Evolutionary conservation across 2,329 filamentous ascomycete species (phyloP).

Genomic region (Aspergillus brunneoviolaceus): DNA sequence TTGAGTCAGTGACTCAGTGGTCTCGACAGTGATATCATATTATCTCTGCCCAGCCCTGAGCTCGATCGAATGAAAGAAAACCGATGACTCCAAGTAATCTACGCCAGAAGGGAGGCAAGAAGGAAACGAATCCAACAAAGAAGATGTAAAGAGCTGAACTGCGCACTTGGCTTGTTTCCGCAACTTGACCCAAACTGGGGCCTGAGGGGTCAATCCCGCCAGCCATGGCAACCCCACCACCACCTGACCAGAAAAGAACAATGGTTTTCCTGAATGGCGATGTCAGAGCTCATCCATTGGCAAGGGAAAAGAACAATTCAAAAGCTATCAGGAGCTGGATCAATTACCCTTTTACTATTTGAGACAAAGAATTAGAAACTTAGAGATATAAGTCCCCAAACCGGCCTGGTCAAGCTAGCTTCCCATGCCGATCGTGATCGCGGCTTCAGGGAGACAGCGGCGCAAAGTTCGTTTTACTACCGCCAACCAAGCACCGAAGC

Average conservation of each 20-base stretch:
- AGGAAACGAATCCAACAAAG: background rate
- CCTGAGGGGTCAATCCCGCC: slow-evolving; percentile 3
- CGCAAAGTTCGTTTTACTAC: slow-evolving; percentile 42
- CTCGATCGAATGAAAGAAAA: background rate
- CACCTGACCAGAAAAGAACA: slow-evolving; percentile 15
- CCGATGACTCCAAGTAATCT: background rate
- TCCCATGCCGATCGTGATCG: slow-evolving; percentile 34
- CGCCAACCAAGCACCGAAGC: slow-evolving; percentile 23
- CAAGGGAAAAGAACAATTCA: slow-evolving; percentile 13
- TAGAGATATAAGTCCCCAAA: background rate
- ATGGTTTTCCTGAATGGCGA: slow-evolving; percentile 11
- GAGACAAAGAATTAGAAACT: background rate
- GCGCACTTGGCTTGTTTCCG: slow-evolving; percentile 17
- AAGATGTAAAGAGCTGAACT: slow-evolving; percentile 7
- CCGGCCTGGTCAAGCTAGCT: background rate
- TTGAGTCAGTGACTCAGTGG: background rate
- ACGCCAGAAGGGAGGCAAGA: background rate
- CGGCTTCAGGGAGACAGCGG: slow-evolving; percentile 34
- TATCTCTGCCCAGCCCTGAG: background rate
- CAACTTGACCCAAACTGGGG: slow-evolving; percentile 12
- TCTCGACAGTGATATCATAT: background rate
- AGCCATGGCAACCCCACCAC: background rate
- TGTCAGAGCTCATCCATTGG: slow-evolving; percentile 3
- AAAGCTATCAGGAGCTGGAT: background rate
- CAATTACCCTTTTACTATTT: background rate